Evolutionary conservation across 2,329 filamentous ascomycete genomes (phyloP), one percentile per base, ranked within the genome.

Genomic region (Chrysoporthe deuterocubensis): DNA sequence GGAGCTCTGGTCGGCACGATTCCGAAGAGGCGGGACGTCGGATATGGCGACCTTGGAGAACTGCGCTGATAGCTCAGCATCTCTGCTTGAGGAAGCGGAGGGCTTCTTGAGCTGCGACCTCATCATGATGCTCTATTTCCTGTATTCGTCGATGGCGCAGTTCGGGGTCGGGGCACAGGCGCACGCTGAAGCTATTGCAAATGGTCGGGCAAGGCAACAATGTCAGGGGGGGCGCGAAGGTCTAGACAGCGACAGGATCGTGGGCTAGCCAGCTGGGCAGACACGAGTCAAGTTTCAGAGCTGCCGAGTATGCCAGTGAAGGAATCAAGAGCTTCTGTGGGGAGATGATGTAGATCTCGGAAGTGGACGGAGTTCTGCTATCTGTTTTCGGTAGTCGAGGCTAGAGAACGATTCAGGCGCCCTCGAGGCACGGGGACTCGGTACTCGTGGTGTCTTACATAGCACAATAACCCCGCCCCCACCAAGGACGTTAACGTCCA

Each of bases 1-100:
- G 69, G 72, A 75, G 75, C 81, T 82, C 63, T 79, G 74, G 60
- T 70, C 71, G 8, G 78, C 78, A 34, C 79, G 78, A 69, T 80
- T 83, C 62, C 68, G 74, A 26, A 83, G 71, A 6, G 77, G 76
- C 26, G 71, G 50, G 21, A 67, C 60, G 16, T 71, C 61, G n/a
- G 69, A 66, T 32, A 64, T 21, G 65, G 62, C 61, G 42, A 64
- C 58, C 43, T 66, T 67, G 56, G 64, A 67, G 58, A 70, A 64
- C 62, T 69, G 70, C 1, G 70, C 68, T 0, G 70, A 69, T 14
- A 72, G 60, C 57, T 71, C 70, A 9, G 66, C 56, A 26, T 67
- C 63, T 32, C 61, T 65, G 42, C 52, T 64, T 54, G 57, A 66
- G 18, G 66, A 52, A 43, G 67, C 66, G 18, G 71, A 67, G 54